Conservation (phyloP, 306 rosid species). For the Trifolium repens region DNA sequence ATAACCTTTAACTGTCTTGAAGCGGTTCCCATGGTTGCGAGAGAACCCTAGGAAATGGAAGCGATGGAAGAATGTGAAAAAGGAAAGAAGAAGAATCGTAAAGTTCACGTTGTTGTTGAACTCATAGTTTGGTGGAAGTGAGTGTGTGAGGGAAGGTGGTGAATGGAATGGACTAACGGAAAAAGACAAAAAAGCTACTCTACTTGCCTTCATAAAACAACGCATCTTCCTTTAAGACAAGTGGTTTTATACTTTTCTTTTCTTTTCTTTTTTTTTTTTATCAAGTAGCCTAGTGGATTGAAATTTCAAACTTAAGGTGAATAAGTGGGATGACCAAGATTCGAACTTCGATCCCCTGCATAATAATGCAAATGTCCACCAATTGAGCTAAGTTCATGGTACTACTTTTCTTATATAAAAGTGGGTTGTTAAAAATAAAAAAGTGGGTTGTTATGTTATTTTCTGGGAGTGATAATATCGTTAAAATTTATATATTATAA, state of each 20-base stretch:
- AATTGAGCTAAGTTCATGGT: too few species aligned
- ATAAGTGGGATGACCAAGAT: too few species aligned
- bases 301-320: too few species aligned
- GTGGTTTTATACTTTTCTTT: background rate
- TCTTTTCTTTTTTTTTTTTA: background rate
- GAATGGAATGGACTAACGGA: background rate
- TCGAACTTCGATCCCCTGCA: too few species aligned
- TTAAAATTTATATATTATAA: too few species aligned
- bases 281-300: background rate
- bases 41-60: conserved; percentile 42
- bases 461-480: too few species aligned
- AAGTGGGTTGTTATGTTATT: too few species aligned
- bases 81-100: conserved; percentile 2
- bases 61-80: background rate
- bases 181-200: conserved; percentile 20
- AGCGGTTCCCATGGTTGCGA: conserved; percentile 66
- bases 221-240: conserved; percentile 6
- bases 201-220: background rate
- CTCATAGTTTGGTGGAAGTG: conserved; percentile 20
- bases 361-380: too few species aligned
- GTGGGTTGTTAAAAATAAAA: too few species aligned
- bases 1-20: conserved; percentile 81
- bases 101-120: conserved; percentile 16
- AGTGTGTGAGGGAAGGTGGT: conserved; percentile 3
- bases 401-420: too few species aligned